Evolutionary conservation across 106 monocot genomes (phyloP), one percentile per base, ranked within the genome.

Genomic region (Narthecium ossifragum): DNA sequence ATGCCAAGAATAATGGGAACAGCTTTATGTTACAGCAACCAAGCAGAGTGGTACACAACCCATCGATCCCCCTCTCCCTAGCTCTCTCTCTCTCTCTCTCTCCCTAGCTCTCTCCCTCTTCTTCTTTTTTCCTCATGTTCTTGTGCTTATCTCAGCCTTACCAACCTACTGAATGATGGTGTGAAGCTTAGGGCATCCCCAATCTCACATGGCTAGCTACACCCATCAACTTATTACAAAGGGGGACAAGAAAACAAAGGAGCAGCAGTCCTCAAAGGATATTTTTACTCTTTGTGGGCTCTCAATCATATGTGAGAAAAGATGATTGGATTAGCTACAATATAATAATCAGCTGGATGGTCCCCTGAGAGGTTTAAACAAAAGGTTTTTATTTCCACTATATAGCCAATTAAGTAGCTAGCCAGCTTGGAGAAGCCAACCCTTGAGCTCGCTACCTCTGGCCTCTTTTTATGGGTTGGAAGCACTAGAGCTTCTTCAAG

Each of bases 291-390:
- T 66, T 52, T 60, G 58, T n/a, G 66, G 77, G 55, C 62, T 65
- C 49, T 73, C 78, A 73, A 72, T 68, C 73, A 63, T 78, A 67
- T 49, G 72, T 4, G 65, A 78, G 63, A 62, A 63, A 72, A 68
- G 37, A 68, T 78, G 62, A 80, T 80, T 80, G 80, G 75, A 43
- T 71, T 66, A 62, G 70, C 38, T 55, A 50, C 45, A 79, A 39
- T 59, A 69, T 50, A 70, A 69, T 70, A 74, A 74, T 80, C 54
- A 61, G 55, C 55, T 61, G 17, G 17, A 45, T 55, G 26, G 61
- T 18, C 30, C 46, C 53, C 40, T 22, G 23, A n/a, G n/a, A 17
- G 26, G 6, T 13, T 71, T 13, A 38, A 40, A 47, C 46, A 24
- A 25, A 5, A n/a, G 18, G 23, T 2, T 12, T 11, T n/a, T n/a